Evolutionary conservation across 108 stramenopile genomes (phyloP), one percentile per base, ranked within the genome.

Genomic region (Cyclostephanos tholiformis): DNA sequence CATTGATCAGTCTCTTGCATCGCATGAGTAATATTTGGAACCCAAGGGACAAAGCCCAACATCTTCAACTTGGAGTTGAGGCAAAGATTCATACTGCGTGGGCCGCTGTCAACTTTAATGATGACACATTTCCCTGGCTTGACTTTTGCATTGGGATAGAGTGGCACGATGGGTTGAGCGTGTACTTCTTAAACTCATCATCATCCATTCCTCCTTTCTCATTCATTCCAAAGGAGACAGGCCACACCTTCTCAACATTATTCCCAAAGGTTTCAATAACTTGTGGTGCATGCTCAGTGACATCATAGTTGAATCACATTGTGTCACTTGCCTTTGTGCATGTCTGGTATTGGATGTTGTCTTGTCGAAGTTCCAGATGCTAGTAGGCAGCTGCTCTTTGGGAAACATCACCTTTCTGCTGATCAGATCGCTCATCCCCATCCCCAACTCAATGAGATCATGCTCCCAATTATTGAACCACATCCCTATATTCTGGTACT

Each of bases 201-300:
- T n/a, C n/a, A n/a, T n/a, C n/a, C n/a, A n/a, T 70, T 8, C 69
- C 69, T 13, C 56, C 69, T 7, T 70, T 70, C 41, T 70, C 69
- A 59, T 70, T 70, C 35, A 43, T 39, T 13, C 69, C 55, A 19
- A 59, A 38, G 11, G 55, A 30, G 0, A 67, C 49, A 9, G 48
- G 11, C 50, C 65, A 13, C 65, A 13, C 25, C 65, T 17, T 67
- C 32, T 6, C 30, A 6, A 51, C 50, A 8, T 4, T 20, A 4
- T 9, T 17, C 20, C 20, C n/a, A n/a, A n/a, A n/a, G n/a, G n/a
- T n/a, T n/a, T n/a, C n/a, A n/a, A n/a, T n/a, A n/a, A n/a, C n/a
- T n/a, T n/a, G n/a, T n/a, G n/a, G n/a, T n/a, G n/a, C n/a, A n/a
- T n/a, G n/a, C n/a, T n/a, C n/a, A n/a, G n/a, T n/a, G n/a, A n/a